Percentiles rank a stretch among this genome's conserved stretches.
Evolutionary conservation across 108 stramenopile genomes (phyloP).

Genomic region (Tribonema minus): DNA sequence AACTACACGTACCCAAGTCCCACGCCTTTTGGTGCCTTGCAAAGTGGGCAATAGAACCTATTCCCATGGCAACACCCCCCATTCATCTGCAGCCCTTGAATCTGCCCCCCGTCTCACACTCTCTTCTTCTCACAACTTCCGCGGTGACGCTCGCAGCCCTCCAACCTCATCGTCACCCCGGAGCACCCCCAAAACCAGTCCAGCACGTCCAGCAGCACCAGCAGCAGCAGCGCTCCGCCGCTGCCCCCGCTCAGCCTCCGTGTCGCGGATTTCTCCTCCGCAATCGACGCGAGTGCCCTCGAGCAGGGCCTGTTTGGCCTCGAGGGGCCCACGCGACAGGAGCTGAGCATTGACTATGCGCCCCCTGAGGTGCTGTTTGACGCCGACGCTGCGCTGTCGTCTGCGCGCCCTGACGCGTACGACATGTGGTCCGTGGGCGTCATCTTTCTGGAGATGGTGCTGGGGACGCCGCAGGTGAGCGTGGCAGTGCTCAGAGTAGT

Average conservation of each 20-base stretch:
- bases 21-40: no score
- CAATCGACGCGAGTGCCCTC: conserved; percentile 47
- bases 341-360: conserved; percentile 51
- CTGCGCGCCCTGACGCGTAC: conserved; percentile 47
- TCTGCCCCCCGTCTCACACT: no score
- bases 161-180: conserved; percentile 36
- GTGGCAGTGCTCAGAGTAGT: conserved; percentile 67
- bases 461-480: conserved; percentile 89
- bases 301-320: conserved; percentile 39
- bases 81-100: no score
- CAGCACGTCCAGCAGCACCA: not conserved
- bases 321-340: conserved; percentile 39
- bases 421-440: conserved; percentile 67
- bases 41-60: no score
- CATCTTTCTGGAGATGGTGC: conserved; percentile 72
- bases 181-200: not conserved
- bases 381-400: not conserved
- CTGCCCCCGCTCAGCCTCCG: no score
- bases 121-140: no score
- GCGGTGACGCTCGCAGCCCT: no score
- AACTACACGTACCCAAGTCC: no score
- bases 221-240: not conserved
- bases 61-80: no score
- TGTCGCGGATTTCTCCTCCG: conserved; percentile 54
- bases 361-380: conserved; percentile 56